Evolutionary conservation across 148 eudicot species (phyloP).

Genomic region (Amaranthus palmeri): DNA sequence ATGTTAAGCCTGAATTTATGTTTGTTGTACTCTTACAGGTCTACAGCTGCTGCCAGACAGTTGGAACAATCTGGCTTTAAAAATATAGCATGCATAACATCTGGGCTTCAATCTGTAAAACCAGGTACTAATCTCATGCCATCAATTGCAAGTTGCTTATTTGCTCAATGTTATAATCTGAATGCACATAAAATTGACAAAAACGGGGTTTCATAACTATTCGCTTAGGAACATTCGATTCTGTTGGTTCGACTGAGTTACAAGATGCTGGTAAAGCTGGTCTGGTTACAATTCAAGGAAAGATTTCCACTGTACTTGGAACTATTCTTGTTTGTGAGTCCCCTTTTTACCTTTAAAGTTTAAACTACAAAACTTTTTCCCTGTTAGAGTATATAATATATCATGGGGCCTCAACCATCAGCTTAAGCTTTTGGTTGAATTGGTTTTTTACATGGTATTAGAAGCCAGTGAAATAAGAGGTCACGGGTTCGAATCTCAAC

Average conservation of each 20-base stretch:
- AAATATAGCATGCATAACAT: slow-evolving; percentile 77
- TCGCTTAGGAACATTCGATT: slow-evolving; percentile 62
- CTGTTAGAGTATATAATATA: background rate
- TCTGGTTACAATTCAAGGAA: slow-evolving; percentile 75
- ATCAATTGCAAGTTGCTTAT: background rate
- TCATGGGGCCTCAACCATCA: too few species aligned
- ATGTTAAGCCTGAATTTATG: background rate
- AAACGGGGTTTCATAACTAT: background rate
- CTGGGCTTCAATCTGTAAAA: slow-evolving; percentile 86
- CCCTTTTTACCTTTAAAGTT: background rate
- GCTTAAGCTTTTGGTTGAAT: too few species aligned
- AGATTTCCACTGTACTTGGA: slow-evolving; percentile 89
- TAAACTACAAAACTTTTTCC: background rate
- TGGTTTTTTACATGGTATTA: too few species aligned
- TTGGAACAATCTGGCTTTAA: slow-evolving; percentile 78
- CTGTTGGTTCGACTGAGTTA: slow-evolving; percentile 78
- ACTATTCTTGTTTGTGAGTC: slow-evolving; percentile 85
- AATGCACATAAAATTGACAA: background rate
- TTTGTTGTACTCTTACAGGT: slow-evolving; percentile 41
- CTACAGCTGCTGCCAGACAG: slow-evolving; percentile 70
- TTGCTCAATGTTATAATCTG: background rate
- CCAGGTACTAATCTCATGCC: slow-evolving; percentile 45
- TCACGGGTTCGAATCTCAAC: too few species aligned
- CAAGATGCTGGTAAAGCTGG: slow-evolving; percentile 98
- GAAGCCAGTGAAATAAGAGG: too few species aligned